Conservation (phyloP, 176 grass and related monocot species). For the Zea mays region Zm-B73-REFERENCE-NAM-5.0 NC_050098.1:218976501-218977000, state of each 20-base stretch:
- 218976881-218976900: slow-evolving; percentile 27
- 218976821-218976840: background rate
- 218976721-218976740: slow-evolving; percentile 30
- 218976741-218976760: slow-evolving; percentile 32
- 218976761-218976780: background rate
- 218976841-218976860: slow-evolving; percentile 38
- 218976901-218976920: slow-evolving; percentile 43
- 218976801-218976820: slow-evolving; percentile 43
- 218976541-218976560: slow-evolving; percentile 4
- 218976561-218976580: background rate
- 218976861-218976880: background rate
- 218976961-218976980: slow-evolving; percentile 42
- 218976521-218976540: slow-evolving; percentile 20
- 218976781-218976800: slow-evolving; percentile 40
- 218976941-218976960: slow-evolving; percentile 55
- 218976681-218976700: background rate
- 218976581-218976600: no score
- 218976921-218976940: slow-evolving; percentile 40
- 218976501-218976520: slow-evolving; percentile 29
- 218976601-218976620: background rate
- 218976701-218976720: slow-evolving; percentile 22
- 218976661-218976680: background rate
- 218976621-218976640: background rate
- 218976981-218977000: slow-evolving; percentile 55
- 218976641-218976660: slow-evolving; percentile 15